phyloP scores from a whole-genome alignment of 108 stramenopile genomes.

The Aurantiochytrium sp. region DNA sequence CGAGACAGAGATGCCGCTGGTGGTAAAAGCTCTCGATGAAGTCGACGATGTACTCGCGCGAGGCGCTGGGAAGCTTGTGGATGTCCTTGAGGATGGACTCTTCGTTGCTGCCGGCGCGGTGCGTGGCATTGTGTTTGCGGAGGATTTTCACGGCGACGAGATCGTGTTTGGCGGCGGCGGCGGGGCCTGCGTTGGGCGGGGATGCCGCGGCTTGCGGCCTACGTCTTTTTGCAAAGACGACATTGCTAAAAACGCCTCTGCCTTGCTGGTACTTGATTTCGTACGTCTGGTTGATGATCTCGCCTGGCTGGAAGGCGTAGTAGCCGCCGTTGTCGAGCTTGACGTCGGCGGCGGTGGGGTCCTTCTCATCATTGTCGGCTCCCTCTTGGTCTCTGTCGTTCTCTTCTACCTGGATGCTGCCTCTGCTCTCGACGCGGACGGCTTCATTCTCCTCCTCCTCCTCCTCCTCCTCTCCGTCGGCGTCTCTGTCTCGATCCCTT shows the following conservation, averaged over 20 bases:
- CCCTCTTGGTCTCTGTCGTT: background rate
- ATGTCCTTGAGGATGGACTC: conserved; percentile 50
- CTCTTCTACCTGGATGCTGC: too few relatives aligned
- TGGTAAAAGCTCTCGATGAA: conserved; percentile 57
- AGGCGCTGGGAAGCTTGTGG: conserved; percentile 38
- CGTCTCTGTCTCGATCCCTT: too few relatives aligned
- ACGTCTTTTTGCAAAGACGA: background rate
- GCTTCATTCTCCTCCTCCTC: too few relatives aligned
- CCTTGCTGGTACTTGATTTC: background rate
- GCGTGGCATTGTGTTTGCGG: conserved; percentile 96
- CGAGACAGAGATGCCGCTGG: conserved; percentile 69
- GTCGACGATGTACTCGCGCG: conserved; percentile 50
- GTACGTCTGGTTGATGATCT: background rate
- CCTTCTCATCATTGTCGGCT: background rate
- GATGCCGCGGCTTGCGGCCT: background rate
- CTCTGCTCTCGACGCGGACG: too few relatives aligned
- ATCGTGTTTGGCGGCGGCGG: background rate
- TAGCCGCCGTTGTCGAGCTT: background rate
- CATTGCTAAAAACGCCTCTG: conserved; percentile 6
- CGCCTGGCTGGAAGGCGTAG: background rate
- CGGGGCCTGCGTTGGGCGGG: background rate
- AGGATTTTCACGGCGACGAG: conserved; percentile 91
- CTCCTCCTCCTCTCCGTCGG: too few relatives aligned
- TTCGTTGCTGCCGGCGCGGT: conserved; percentile 81
- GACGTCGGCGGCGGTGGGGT: background rate